phyloP scores from a whole-genome alignment of 495 filamentous ascomycete species.

The Mytilinidion resinicola region DNA sequence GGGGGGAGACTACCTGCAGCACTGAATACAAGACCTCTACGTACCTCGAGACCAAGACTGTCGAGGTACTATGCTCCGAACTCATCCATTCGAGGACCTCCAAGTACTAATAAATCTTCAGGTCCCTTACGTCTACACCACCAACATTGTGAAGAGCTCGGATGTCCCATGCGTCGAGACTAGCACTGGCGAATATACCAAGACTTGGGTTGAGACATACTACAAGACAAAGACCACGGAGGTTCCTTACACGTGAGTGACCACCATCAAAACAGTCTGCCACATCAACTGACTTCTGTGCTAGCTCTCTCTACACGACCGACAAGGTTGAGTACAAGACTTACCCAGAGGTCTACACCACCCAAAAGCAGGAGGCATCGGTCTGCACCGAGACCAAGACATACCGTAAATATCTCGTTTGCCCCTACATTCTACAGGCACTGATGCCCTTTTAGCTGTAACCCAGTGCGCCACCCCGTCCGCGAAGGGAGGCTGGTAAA shows the following conservation, averaged over 20 bases:
- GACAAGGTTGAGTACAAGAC: conserved; percentile 13
- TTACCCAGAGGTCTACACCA: conserved; percentile 10
- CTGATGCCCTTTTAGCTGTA: too few relatives aligned
- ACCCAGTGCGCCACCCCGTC: too few relatives aligned
- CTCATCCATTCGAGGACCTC: too few relatives aligned
- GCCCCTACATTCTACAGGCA: too few relatives aligned
- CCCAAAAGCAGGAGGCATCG: background rate
- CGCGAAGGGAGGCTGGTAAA: too few relatives aligned
- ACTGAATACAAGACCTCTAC: conserved; percentile 4
- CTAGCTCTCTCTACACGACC: conserved; percentile 10
- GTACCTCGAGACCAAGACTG: conserved; percentile 15
- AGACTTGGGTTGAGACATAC: conserved; percentile 8
- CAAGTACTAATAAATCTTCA: background rate
- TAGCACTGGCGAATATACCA: conserved; percentile 5
- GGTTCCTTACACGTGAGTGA: conserved; percentile 17
- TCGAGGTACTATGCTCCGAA: background rate
- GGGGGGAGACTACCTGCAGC: background rate
- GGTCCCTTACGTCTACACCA: conserved; percentile 13
- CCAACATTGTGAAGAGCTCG: conserved; percentile 1
- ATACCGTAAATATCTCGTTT: too few relatives aligned
- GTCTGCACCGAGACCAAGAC: conserved; percentile 15
- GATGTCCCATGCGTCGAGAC: conserved; percentile 9
- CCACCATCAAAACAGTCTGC: background rate
- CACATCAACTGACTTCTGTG: background rate
- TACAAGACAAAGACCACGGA: conserved; percentile 7